A percentile compares a stretch with the other conserved stretches of the same genome.
These are phyloP conservation scores for Pilobolus umbonatus DNA, from an alignment of 192 early-diverging fungal species.

Conservation along the genomic window DNA sequence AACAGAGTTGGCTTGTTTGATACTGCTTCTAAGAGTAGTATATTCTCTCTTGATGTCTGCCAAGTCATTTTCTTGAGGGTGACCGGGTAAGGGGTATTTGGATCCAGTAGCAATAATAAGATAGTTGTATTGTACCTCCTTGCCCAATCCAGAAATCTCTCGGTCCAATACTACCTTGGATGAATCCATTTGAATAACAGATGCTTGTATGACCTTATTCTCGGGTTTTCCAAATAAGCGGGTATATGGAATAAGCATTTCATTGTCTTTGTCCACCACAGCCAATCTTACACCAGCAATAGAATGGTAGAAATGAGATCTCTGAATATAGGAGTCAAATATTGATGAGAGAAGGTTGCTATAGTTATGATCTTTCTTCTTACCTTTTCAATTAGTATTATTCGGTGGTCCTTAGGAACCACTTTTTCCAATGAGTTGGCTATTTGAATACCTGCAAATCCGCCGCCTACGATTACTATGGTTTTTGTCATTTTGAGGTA, in stretches of 20 bases:
- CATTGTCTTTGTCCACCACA: slow-evolving; percentile 41
- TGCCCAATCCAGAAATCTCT: slow-evolving; percentile 12
- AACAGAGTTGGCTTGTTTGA: slow-evolving; percentile 40
- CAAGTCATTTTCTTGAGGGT: slow-evolving; percentile 30
- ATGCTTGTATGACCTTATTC: slow-evolving; percentile 43
- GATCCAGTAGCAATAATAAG: slow-evolving; percentile 50
- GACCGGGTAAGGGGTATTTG: slow-evolving; percentile 39
- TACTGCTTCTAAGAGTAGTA: slow-evolving; percentile 24
- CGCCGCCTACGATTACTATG: slow-evolving; percentile 42
- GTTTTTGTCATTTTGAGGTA: slow-evolving; percentile 8
- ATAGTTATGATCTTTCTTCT: not conserved
- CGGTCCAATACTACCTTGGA: slow-evolving; percentile 39
- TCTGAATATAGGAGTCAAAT: slow-evolving; percentile 5
- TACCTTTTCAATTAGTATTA: slow-evolving; percentile 50
- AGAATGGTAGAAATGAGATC: slow-evolving; percentile 52
- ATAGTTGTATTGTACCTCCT: slow-evolving; percentile 43
- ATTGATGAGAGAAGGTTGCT: not conserved
- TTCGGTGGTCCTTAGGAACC: slow-evolving; percentile 31
- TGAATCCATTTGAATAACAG: slow-evolving; percentile 34
- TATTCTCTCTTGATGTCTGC: slow-evolving; percentile 37
- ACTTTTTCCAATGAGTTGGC: slow-evolving; percentile 38
- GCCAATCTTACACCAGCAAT: slow-evolving; percentile 47
- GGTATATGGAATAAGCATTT: slow-evolving; percentile 47
- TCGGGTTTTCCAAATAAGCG: slow-evolving; percentile 35
- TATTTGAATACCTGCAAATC: slow-evolving; percentile 43